Conservation (phyloP, 2,329 filamentous ascomycete species). For the Paraconiothyrium sp. region DNA sequence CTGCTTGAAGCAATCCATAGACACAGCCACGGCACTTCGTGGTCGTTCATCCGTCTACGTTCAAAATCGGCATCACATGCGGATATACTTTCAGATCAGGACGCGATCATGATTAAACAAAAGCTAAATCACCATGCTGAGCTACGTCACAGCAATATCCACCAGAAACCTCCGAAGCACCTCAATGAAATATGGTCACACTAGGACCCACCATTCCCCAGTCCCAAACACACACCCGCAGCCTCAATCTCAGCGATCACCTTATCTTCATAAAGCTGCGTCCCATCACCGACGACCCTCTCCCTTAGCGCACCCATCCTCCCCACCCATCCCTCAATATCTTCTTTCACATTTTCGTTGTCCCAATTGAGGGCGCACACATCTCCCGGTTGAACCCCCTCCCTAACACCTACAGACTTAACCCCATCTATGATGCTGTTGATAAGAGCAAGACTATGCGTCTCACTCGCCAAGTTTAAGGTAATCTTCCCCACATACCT, state of each 20-base stretch:
- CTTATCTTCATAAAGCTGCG: slow-evolving; percentile 80
- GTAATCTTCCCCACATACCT: slow-evolving; percentile 67
- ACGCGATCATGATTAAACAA: background rate
- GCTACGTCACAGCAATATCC: background rate
- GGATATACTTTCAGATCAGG: too few relatives aligned
- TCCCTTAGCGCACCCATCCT: slow-evolving; percentile 74
- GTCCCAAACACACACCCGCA: slow-evolving; percentile 49
- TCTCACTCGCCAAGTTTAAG: slow-evolving; percentile 77
- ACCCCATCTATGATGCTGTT: slow-evolving; percentile 75
- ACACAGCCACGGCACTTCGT: too few relatives aligned
- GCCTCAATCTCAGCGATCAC: slow-evolving; percentile 62
- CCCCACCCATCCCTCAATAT: slow-evolving; percentile 83
- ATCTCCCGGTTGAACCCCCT: slow-evolving; percentile 65
- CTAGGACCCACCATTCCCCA: slow-evolving; percentile 24
- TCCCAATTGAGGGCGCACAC: slow-evolving; percentile 82
- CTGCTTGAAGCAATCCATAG: too few relatives aligned
- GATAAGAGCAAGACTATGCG: slow-evolving; percentile 80
- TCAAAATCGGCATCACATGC: too few relatives aligned
- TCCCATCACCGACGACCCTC: slow-evolving; percentile 73
- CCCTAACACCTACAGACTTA: slow-evolving; percentile 56
- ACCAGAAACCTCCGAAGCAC: background rate
- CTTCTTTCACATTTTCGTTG: slow-evolving; percentile 74
- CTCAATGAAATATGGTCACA: background rate
- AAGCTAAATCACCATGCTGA: background rate
- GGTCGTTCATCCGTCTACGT: too few relatives aligned